Percentiles rank a stretch among this genome's conserved stretches.
Conservation (phyloP, 2,329 filamentous ascomycete genomes). For the Calonectria crousiana region DNA sequence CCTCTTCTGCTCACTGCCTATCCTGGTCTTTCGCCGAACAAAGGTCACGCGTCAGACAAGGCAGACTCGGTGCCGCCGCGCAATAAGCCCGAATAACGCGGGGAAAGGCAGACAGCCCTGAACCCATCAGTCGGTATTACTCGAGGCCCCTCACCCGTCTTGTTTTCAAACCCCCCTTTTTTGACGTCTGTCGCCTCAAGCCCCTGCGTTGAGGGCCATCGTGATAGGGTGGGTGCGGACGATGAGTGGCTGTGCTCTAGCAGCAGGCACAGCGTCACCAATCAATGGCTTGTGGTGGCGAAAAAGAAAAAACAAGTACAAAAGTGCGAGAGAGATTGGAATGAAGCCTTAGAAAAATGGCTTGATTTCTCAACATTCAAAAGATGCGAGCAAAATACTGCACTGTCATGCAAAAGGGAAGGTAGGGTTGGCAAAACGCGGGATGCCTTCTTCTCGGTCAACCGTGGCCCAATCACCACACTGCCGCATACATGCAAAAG, state of each 20-base stretch:
- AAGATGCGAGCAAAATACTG: neutral
- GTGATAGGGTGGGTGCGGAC: neutral
- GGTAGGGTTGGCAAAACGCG: neutral
- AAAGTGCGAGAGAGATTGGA: neutral
- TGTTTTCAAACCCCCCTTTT: neutral
- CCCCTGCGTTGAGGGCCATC: neutral
- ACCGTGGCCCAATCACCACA: slow-evolving; percentile 6
- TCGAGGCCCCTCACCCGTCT: neutral
- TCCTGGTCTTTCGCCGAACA: neutral
- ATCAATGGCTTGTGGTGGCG: neutral
- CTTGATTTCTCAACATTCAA: neutral
- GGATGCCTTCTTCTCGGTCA: neutral
- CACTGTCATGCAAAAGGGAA: neutral
- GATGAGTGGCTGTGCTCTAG: neutral
- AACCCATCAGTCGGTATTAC: neutral
- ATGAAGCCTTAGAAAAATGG: neutral
- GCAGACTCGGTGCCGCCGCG: neutral
- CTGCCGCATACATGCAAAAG: neutral
- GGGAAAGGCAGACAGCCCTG: slow-evolving; percentile 1
- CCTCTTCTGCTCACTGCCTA: neutral
- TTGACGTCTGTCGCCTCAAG: neutral
- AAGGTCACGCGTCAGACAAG: neutral
- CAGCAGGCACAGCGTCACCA: neutral
- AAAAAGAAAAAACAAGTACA: neutral
- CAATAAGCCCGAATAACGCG: neutral